These are phyloP conservation scores for Polyporus arcularius DNA, from an alignment of 768 basidiomycete genomes.

Conservation along the genomic window DNA sequence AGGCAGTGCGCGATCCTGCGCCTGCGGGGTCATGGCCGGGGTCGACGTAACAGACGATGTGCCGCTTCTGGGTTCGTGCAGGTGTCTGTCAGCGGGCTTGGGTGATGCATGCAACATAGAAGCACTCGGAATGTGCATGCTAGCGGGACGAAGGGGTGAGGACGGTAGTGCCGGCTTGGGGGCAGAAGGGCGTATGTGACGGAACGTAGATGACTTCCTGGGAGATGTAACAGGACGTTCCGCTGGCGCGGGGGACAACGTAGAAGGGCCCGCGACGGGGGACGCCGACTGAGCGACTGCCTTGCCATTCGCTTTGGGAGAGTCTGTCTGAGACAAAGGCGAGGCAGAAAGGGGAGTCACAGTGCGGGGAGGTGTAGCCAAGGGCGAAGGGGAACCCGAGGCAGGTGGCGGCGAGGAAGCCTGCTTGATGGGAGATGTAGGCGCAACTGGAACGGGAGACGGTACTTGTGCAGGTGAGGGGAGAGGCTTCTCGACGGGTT, in stretches of 20 bases:
- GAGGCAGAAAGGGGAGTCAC: slow-evolving; percentile 4
- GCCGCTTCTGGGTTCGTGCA: slow-evolving; percentile 17
- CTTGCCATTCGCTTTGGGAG: slow-evolving; percentile 16
- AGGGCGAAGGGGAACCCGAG: not conserved
- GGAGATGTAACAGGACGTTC: slow-evolving; percentile 18
- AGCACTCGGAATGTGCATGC: slow-evolving; percentile 18
- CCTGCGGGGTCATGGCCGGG: slow-evolving; percentile 18
- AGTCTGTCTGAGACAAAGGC: slow-evolving; percentile 7
- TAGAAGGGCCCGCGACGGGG: slow-evolving; percentile 22
- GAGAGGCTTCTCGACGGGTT: slow-evolving; percentile 4
- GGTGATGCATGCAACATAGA: slow-evolving; percentile 22
- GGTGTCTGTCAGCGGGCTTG: slow-evolving; percentile 5
- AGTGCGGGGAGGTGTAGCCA: slow-evolving; percentile 1
- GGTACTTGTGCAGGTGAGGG: slow-evolving; percentile 4
- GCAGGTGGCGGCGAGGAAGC: not conserved
- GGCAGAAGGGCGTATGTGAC: slow-evolving; percentile 39
- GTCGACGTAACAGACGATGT: slow-evolving; percentile 22
- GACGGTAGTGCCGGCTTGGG: slow-evolving; percentile 28
- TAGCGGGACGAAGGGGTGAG: slow-evolving; percentile 38
- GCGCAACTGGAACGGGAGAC: slow-evolving; percentile 4
- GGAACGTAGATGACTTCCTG: slow-evolving; percentile 52
- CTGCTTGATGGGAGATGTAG: slow-evolving; percentile 4
- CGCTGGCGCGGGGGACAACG: slow-evolving; percentile 1
- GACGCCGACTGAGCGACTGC: slow-evolving; percentile 8
- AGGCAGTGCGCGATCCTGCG: slow-evolving; percentile 25